phyloP scores from a whole-genome alignment of 768 basidiomycete species.

The Aureoboletus auriporus region DNA sequence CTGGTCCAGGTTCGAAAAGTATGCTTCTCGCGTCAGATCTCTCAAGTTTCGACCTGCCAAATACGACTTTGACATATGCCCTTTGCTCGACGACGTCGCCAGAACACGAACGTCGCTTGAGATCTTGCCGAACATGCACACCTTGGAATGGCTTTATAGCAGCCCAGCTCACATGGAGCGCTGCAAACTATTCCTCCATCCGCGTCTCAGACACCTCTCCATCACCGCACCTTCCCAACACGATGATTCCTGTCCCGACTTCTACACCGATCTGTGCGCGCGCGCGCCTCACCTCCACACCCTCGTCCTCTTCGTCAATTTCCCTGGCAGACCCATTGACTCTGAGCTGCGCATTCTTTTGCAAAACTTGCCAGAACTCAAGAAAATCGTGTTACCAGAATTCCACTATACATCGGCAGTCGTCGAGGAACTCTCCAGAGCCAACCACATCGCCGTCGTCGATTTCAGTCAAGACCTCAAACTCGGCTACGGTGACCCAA shows the following conservation, averaged over 20 bases:
- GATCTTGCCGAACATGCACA: constrained; percentile 52
- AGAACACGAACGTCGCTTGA: constrained; percentile 49
- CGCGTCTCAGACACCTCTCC: constrained; percentile 39
- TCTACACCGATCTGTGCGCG: constrained; percentile 38
- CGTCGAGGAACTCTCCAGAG: constrained; percentile 43
- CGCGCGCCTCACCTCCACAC: constrained; percentile 49
- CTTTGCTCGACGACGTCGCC: constrained; percentile 47
- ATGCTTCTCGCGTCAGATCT: constrained; percentile 46
- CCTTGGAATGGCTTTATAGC: constrained; percentile 44
- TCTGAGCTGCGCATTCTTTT: constrained; percentile 37
- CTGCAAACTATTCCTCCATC: constrained; percentile 56
- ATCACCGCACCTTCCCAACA: constrained; percentile 27
- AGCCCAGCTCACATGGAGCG: constrained; percentile 27
- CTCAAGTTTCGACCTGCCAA: constrained; percentile 22
- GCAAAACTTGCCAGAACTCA: constrained; percentile 38
- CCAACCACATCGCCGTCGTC: constrained; percentile 40
- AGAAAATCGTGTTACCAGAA: constrained; percentile 47
- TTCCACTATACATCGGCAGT: constrained; percentile 46
- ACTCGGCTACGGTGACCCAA: constrained; percentile 44
- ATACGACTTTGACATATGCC: constrained; percentile 12
- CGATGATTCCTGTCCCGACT: constrained; percentile 2
- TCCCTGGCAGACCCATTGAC: constrained; percentile 41
- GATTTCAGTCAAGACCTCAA: constrained; percentile 50
- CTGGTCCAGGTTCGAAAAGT: constrained; percentile 55
- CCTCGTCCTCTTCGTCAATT: constrained; percentile 43